Conservation (phyloP, 139 green algal genomes). For the Picochlorum sp. region DNA sequence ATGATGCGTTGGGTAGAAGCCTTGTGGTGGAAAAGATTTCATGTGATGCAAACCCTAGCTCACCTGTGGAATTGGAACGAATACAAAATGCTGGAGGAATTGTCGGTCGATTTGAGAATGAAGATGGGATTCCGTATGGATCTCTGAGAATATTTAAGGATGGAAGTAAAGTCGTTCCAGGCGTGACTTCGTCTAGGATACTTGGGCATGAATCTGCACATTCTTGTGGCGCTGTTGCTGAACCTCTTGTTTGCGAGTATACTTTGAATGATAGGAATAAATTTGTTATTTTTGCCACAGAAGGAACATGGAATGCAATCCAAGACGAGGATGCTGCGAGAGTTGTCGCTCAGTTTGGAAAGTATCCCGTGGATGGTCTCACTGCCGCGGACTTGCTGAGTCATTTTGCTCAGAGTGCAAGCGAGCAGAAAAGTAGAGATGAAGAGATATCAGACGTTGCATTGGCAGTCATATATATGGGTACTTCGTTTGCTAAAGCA, state of each 20-base stretch:
- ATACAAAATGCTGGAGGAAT: slow-evolving; percentile 26
- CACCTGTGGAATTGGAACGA: slow-evolving; percentile 24
- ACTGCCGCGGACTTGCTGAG: slow-evolving; percentile 33
- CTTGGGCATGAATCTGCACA: slow-evolving; percentile 39
- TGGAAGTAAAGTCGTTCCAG: slow-evolving; percentile 12
- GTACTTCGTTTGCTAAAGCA: not conserved
- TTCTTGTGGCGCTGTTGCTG: slow-evolving; percentile 15
- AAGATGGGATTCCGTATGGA: slow-evolving; percentile 11
- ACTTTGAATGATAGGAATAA: slow-evolving; percentile 23
- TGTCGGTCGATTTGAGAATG: slow-evolving; percentile 18
- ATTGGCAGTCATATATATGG: slow-evolving; percentile 21
- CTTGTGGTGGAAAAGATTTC: slow-evolving; percentile 33
- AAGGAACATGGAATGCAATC: slow-evolving; percentile 64
- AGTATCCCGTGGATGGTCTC: slow-evolving; percentile 1
- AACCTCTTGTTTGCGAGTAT: slow-evolving; percentile 15
- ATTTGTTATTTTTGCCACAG: slow-evolving; percentile 58
- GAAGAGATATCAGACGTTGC: slow-evolving; percentile 28
- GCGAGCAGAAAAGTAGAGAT: slow-evolving; percentile 27
- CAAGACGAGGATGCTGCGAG: slow-evolving; percentile 26
- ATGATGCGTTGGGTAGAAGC: not conserved
- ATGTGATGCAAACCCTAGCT: slow-evolving; percentile 38
- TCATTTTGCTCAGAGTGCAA: slow-evolving; percentile 38
- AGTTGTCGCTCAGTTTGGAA: slow-evolving; percentile 30
- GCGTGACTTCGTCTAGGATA: slow-evolving; percentile 40
- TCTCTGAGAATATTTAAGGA: slow-evolving; percentile 19